These are phyloP conservation scores for Suhomyces xylopsoci DNA, from an alignment of 805 yeast genomes.

Conservation along the genomic window DNA sequence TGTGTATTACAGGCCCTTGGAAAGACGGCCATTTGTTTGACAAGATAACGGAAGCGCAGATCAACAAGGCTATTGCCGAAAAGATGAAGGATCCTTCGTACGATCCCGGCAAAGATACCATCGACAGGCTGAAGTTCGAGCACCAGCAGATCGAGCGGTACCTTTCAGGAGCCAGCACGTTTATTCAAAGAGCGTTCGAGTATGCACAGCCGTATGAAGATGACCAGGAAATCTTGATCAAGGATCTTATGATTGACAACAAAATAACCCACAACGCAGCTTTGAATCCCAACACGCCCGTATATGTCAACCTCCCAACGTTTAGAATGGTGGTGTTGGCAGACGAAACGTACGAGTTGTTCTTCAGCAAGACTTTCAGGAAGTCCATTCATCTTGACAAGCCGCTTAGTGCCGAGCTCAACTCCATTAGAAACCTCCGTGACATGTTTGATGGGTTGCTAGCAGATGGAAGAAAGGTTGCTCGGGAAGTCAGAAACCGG, in stretches of 20 bases:
- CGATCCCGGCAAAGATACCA: slow-evolving; percentile 40
- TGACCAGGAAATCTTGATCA: slow-evolving; percentile 26
- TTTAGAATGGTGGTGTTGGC: slow-evolving; percentile 94
- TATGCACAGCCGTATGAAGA: slow-evolving; percentile 73
- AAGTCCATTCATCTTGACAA: slow-evolving; percentile 65
- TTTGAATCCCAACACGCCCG: slow-evolving; percentile 74
- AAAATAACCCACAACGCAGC: slow-evolving; percentile 69
- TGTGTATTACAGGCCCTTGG: slow-evolving; percentile 82
- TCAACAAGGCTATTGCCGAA: slow-evolving; percentile 68
- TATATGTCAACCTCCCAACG: slow-evolving; percentile 73
- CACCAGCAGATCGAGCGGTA: slow-evolving; percentile 74
- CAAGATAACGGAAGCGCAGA: slow-evolving; percentile 54
- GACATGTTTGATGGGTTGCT: slow-evolving; percentile 88
- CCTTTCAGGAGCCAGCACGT: slow-evolving; percentile 80
- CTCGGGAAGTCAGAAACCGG: slow-evolving; percentile 81
- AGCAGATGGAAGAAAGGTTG: slow-evolving; percentile 91
- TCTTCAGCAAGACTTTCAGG: slow-evolving; percentile 69
- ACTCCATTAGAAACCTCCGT: slow-evolving; percentile 59
- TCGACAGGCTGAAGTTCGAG: slow-evolving; percentile 61
- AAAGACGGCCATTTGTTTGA: slow-evolving; percentile 70
- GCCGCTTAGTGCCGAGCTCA: slow-evolving; percentile 45
- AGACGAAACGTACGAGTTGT: slow-evolving; percentile 86
- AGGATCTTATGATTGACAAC: slow-evolving; percentile 36
- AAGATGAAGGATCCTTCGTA: slow-evolving; percentile 42
- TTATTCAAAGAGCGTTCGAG: slow-evolving; percentile 84